Conservation (phyloP, 345 rosid genomes). For the Mangifera indica region DNA sequence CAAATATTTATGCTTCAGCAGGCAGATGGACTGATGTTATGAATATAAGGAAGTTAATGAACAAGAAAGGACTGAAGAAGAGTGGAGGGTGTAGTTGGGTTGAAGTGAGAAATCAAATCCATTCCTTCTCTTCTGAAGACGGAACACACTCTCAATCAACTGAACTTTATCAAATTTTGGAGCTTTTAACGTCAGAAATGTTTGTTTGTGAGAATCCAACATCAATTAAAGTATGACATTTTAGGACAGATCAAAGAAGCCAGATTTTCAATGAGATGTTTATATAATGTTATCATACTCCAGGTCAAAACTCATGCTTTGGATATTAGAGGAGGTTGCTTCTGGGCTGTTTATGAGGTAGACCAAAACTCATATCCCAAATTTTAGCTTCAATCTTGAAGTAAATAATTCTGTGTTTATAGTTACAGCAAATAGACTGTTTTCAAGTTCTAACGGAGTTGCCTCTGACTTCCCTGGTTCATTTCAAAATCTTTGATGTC, state of each 20-base stretch:
- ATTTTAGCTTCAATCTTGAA: neutral
- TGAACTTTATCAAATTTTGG: constrained; percentile 38
- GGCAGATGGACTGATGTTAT: constrained; percentile 55
- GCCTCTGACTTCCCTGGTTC: neutral
- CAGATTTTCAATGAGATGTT: neutral
- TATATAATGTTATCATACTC: neutral
- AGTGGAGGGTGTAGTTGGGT: constrained; percentile 55
- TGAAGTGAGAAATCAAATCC: constrained; percentile 43
- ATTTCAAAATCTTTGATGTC: neutral
- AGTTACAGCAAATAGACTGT: neutral
- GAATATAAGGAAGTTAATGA: constrained; percentile 49
- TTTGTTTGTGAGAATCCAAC: constrained; percentile 10
- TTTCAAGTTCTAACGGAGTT: neutral
- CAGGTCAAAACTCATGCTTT: neutral
- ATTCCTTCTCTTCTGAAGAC: constrained; percentile 47
- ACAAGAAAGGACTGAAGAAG: constrained; percentile 51
- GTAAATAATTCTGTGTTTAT: neutral
- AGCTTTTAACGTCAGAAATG: constrained; percentile 46
- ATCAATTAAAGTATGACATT: neutral
- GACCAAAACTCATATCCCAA: neutral
- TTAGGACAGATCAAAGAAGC: neutral
- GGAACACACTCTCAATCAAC: constrained; percentile 30
- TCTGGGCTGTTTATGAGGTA: neutral
- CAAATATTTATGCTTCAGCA: constrained; percentile 58
- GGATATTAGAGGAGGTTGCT: neutral